Percentiles rank a stretch among this genome's conserved stretches.
phyloP scores from a whole-genome alignment of 805 yeast genomes.

The Citeromyces matritensis region DNA sequence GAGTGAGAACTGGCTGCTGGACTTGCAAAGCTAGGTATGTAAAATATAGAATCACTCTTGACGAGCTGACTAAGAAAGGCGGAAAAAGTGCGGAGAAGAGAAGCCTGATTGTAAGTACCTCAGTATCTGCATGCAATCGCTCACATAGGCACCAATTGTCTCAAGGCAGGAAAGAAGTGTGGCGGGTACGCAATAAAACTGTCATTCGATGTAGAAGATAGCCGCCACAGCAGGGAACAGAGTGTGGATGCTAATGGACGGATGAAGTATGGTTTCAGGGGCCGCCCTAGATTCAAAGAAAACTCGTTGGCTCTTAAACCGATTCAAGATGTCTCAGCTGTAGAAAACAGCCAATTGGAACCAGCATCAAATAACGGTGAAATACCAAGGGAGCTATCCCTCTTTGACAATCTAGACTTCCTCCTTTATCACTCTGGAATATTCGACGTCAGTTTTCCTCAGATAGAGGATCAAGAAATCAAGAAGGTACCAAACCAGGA shows the following conservation, averaged over 20 bases:
- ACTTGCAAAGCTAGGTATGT: conserved; percentile 35
- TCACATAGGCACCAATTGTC: conserved; percentile 20
- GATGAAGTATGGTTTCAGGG: conserved; percentile 23
- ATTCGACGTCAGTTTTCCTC: neutral
- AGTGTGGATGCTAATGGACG: conserved; percentile 17
- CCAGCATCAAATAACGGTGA: too few relatives aligned
- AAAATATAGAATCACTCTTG: neutral
- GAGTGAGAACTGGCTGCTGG: conserved; percentile 45
- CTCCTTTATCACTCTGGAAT: neutral
- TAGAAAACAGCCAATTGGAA: too few relatives aligned
- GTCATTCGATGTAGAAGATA: conserved; percentile 34
- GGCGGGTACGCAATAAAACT: conserved; percentile 34
- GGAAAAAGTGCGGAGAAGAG: conserved; percentile 41
- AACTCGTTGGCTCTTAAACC: too few relatives aligned
- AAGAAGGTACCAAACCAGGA: conserved; percentile 4
- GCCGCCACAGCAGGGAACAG: conserved; percentile 13
- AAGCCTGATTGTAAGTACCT: conserved; percentile 27
- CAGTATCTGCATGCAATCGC: too few relatives aligned
- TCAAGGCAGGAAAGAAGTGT: conserved; percentile 24
- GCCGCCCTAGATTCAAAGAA: conserved; percentile 22
- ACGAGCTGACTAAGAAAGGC: conserved; percentile 12
- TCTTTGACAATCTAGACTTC: neutral
- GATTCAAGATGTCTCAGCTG: too few relatives aligned
- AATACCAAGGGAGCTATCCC: neutral
- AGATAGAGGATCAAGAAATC: neutral